Conservation (phyloP, 345 rosid genomes). For the Camelina hispida region DNA sequence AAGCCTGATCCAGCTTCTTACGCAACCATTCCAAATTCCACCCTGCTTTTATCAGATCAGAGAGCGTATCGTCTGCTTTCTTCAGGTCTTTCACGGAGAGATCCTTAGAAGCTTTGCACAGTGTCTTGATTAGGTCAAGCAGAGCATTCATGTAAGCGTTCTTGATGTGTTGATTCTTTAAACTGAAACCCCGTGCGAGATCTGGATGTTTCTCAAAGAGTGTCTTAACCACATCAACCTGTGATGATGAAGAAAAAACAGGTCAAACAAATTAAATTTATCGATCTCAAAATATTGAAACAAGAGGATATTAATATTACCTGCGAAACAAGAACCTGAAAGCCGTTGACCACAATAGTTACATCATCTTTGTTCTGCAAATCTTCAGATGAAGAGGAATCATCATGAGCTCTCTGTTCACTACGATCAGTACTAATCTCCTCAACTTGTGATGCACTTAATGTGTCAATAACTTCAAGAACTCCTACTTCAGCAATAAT, state of each 20-base stretch:
- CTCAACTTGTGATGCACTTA: not conserved
- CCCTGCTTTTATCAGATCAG: constrained; percentile 16
- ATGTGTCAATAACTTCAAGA: not conserved
- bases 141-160: constrained; percentile 4
- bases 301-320: not conserved
- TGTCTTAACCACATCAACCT: not conserved
- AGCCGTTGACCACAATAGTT: not conserved
- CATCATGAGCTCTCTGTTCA: not conserved
- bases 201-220: constrained; percentile 24
- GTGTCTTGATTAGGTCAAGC: not conserved
- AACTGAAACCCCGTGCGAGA: not conserved
- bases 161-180: not conserved
- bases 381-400: not conserved
- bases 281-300: not conserved
- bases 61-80: not conserved
- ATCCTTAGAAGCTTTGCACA: not conserved
- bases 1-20: constrained; percentile 11
- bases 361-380: not conserved
- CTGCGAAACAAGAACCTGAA: not conserved
- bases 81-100: constrained; percentile 1
- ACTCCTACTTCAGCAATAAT: not conserved
- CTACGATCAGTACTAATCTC: not conserved
- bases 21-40: constrained; percentile 24
- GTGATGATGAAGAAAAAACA: not conserved
- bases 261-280: not conserved